Conservation (phyloP, 2,329 filamentous ascomycete genomes). For the Hirsutella minnesotensis region DNA sequence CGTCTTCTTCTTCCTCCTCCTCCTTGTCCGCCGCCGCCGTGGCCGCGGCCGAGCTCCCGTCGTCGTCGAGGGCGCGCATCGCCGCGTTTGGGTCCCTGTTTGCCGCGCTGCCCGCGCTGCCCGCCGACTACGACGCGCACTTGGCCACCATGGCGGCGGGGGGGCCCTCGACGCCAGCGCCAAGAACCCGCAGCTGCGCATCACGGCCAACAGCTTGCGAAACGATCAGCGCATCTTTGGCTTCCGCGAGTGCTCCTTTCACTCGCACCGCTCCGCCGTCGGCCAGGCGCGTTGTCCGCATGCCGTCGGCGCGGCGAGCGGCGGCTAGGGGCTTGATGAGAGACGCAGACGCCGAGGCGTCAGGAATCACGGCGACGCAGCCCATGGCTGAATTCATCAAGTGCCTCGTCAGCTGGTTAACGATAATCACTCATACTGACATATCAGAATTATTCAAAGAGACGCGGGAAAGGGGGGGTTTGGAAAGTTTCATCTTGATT, state of each 20-base stretch:
- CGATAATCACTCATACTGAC: no score
- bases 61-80: no score
- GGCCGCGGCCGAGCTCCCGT: conserved; percentile 28
- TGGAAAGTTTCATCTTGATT: background rate
- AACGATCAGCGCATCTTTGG: conserved; percentile 47
- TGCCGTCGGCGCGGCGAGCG: conserved; percentile 5
- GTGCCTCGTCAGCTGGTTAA: no score
- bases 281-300: conserved; percentile 44
- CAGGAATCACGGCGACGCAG: no score
- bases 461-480: background rate
- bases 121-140: conserved; percentile 38
- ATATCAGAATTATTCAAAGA: no score
- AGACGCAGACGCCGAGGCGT: no score
- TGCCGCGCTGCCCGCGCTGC: conserved; percentile 31
- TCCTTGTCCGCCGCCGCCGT: no score
- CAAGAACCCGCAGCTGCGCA: conserved; percentile 49
- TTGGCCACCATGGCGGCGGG: conserved; percentile 38
- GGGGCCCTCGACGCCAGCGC: conserved; percentile 37
- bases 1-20: no score
- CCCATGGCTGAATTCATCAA: no score
- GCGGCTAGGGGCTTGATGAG: no score
- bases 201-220: conserved; percentile 41
- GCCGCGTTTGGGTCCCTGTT: no score
- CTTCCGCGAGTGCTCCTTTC: conserved; percentile 50
- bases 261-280: conserved; percentile 42